Conservation (phyloP, 768 basidiomycete genomes). For the Naganishia onofrii region DNA sequence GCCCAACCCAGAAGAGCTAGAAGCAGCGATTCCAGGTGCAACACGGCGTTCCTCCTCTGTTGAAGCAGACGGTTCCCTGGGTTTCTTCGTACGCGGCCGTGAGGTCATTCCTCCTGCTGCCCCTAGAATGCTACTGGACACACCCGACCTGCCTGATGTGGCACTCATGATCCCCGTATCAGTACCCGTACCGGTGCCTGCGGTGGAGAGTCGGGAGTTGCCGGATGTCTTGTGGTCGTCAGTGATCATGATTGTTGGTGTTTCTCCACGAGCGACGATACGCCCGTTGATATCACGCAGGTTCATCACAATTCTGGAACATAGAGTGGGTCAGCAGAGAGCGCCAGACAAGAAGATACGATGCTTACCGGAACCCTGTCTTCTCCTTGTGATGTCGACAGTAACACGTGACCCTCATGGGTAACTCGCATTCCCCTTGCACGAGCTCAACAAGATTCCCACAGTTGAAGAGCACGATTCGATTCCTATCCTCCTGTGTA, state of each 20-base stretch:
- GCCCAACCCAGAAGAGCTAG: neutral
- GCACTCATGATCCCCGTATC: slow-evolving; percentile 31
- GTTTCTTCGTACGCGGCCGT: slow-evolving; percentile 20
- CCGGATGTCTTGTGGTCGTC: slow-evolving; percentile 88
- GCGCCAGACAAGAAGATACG: neutral
- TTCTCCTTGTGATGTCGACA: slow-evolving; percentile 98
- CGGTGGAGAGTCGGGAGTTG: slow-evolving; percentile 28
- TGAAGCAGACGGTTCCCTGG: slow-evolving; percentile 30
- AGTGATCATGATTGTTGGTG: slow-evolving; percentile 94
- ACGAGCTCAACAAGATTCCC: slow-evolving; percentile 84
- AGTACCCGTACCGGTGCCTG: slow-evolving; percentile 40
- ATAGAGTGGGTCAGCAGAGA: neutral
- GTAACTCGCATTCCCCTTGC: slow-evolving; percentile 79
- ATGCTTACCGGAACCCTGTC: slow-evolving; percentile 67
- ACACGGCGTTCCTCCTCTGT: slow-evolving; percentile 29
- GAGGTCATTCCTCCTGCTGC: neutral
- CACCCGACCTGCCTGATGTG: neutral
- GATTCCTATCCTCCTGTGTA: slow-evolving; percentile 50
- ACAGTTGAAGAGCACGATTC: slow-evolving; percentile 93
- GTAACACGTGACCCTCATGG: slow-evolving; percentile 94
- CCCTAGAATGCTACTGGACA: neutral
- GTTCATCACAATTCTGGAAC: slow-evolving; percentile 73
- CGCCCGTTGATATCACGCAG: slow-evolving; percentile 77
- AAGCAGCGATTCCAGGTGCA: neutral
- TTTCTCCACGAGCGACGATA: slow-evolving; percentile 73